phyloP scores from a whole-genome alignment of 345 rosid genomes.

The Nasturtium officinale region DNA sequence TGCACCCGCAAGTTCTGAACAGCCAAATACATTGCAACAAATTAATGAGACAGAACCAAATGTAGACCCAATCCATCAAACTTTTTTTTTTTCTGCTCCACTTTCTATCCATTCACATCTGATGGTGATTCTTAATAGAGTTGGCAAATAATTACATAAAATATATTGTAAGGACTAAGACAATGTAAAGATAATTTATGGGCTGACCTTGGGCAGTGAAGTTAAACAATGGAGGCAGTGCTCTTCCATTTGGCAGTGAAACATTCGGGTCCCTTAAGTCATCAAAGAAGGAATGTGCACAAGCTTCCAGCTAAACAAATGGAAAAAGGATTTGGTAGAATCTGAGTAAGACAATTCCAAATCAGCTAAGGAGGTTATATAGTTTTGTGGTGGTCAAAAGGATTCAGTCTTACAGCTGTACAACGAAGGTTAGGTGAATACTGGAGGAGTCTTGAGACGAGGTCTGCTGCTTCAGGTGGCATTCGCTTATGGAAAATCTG shows the following conservation, averaged over 20 bases:
- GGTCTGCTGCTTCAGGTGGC: constrained; percentile 52
- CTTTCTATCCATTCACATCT: background rate
- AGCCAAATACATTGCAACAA: constrained; percentile 5
- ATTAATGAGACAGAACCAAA: constrained; percentile 2
- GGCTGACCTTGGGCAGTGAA: constrained; percentile 87
- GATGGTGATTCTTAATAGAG: background rate
- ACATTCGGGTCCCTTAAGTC: constrained; percentile 76
- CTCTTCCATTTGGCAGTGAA: constrained; percentile 81
- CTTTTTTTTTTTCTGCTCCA: background rate
- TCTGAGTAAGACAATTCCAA: background rate
- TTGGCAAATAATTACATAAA: constrained; percentile 2
- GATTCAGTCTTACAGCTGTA: constrained; percentile 42
- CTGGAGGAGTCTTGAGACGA: constrained; percentile 48
- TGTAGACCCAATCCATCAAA: background rate
- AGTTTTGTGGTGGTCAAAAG: background rate
- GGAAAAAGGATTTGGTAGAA: background rate
- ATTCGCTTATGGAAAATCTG: constrained; percentile 47
- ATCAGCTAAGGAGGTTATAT: constrained; percentile 11
- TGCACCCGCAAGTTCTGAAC: constrained; percentile 88
- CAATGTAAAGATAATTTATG: background rate
- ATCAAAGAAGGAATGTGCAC: constrained; percentile 96
- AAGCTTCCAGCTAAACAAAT: constrained; percentile 81
- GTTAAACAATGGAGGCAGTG: constrained; percentile 86
- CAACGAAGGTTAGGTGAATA: constrained; percentile 50
- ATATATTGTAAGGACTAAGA: background rate